Percentiles rank a stretch among this genome's conserved stretches.
phyloP scores from a whole-genome alignment of 75 land plant genomes.

The Chamaecyparis obtusa region DNA sequence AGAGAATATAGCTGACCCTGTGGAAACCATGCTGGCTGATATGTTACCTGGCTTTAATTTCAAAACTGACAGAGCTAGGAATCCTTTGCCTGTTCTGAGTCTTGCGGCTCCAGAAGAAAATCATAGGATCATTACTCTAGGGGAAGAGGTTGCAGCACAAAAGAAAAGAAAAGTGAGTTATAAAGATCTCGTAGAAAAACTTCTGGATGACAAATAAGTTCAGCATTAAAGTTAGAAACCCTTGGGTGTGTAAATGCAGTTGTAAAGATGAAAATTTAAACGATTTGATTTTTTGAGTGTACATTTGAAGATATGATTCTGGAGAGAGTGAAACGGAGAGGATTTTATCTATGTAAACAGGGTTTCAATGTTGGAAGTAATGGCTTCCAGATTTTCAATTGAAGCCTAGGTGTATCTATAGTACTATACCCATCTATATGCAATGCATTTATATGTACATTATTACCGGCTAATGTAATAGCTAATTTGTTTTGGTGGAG shows the following conservation, averaged over 20 bases:
- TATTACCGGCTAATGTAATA: background rate
- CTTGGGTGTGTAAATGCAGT: background rate
- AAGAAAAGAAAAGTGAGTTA: constrained; percentile 84
- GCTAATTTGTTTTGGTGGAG: background rate
- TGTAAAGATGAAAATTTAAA: background rate
- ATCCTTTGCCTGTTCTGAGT: constrained; percentile 8
- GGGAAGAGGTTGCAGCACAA: background rate
- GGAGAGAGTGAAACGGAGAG: background rate
- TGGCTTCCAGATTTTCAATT: background rate
- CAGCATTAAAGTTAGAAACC: background rate
- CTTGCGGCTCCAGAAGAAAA: background rate
- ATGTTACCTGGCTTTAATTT: constrained; percentile 50
- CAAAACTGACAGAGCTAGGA: constrained; percentile 10
- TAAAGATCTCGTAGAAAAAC: constrained; percentile 61
- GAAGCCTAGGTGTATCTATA: background rate
- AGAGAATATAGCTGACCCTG: constrained; percentile 37
- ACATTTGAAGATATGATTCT: background rate
- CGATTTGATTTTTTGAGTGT: background rate
- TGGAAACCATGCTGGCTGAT: constrained; percentile 58
- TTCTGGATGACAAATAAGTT: constrained; percentile 49
- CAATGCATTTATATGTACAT: background rate
- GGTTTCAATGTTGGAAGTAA: background rate
- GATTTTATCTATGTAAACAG: background rate
- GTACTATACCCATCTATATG: background rate
- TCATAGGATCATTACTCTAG: constrained; percentile 1